These are phyloP conservation scores for Ophiostoma ulmi DNA, from an alignment of 2,329 filamentous ascomycete species.

Conservation along the genomic window DNA sequence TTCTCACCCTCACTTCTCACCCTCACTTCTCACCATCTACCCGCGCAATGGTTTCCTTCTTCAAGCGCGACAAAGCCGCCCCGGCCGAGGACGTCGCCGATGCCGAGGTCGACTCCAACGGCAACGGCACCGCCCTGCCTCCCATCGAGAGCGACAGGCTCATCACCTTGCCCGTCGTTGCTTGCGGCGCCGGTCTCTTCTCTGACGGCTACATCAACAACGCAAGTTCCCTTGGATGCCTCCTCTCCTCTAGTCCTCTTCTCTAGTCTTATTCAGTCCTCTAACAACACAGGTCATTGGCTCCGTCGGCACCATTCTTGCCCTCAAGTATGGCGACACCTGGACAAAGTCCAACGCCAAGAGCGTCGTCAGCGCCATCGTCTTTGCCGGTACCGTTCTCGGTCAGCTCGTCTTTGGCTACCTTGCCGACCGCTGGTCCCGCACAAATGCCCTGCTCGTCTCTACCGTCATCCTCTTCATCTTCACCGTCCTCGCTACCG, in stretches of 20 bases:
- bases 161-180: slow-evolving; percentile 63
- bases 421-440: slow-evolving; percentile 75
- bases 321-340: slow-evolving; percentile 59
- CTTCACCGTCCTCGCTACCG: slow-evolving; percentile 75
- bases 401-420: slow-evolving; percentile 79
- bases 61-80: slow-evolving; percentile 18
- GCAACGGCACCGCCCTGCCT: slow-evolving; percentile 3
- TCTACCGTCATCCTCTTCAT: slow-evolving; percentile 80
- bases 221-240: slow-evolving; percentile 39
- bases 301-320: slow-evolving; percentile 73
- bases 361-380: slow-evolving; percentile 72
- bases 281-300: slow-evolving; percentile 65
- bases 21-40: neutral
- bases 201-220: slow-evolving; percentile 91
- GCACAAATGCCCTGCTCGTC: slow-evolving; percentile 72
- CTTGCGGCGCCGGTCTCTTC: slow-evolving; percentile 84
- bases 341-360: slow-evolving; percentile 66
- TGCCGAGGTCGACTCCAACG: slow-evolving; percentile 7
- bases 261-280: neutral
- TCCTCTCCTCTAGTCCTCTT: neutral
- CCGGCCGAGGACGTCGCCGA: slow-evolving; percentile 14
- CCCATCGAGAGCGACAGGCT: slow-evolving; percentile 20
- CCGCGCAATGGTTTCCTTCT: slow-evolving; percentile 22
- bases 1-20: neutral
- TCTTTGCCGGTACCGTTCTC: slow-evolving; percentile 76